These are phyloP conservation scores for Boletus fagicola DNA, from an alignment of 768 basidiomycete genomes.

Conservation along the genomic window DNA sequence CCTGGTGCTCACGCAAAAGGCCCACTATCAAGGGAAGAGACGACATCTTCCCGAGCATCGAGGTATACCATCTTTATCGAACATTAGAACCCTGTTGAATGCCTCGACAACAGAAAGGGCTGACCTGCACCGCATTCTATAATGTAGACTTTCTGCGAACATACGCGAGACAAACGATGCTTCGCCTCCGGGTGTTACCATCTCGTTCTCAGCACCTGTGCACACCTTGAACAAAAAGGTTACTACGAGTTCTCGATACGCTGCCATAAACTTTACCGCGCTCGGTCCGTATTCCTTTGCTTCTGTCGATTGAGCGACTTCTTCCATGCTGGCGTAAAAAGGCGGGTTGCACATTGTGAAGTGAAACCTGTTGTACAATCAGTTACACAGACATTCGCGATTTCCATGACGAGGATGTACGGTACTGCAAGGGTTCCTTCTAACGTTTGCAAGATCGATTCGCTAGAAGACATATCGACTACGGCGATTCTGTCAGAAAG, in stretches of 20 bases:
- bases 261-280: constrained; percentile 51
- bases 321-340: constrained; percentile 78
- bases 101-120: not conserved
- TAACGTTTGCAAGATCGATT: constrained; percentile 43
- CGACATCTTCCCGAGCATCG: constrained; percentile 85
- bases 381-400: not conserved
- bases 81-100: not conserved
- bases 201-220: constrained; percentile 83
- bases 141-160: constrained; percentile 64
- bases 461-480: constrained; percentile 34
- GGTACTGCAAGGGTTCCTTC: constrained; percentile 7
- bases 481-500: constrained; percentile 53
- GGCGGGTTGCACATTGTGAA: constrained; percentile 98
- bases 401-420: constrained; percentile 1
- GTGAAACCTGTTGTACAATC: constrained; percentile 44
- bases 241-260: not conserved
- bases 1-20: constrained; percentile 46
- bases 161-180: constrained; percentile 72
- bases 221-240: constrained; percentile 54
- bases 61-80: constrained; percentile 75
- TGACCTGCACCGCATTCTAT: constrained; percentile 59
- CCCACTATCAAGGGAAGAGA: constrained; percentile 65
- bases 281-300: constrained; percentile 65
- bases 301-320: constrained; percentile 57
- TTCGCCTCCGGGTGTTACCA: constrained; percentile 90